Base-by-base conservation (phyloP, 2,329 filamentous ascomycete species). In the Pseudogymnoascus sp. region DNA sequence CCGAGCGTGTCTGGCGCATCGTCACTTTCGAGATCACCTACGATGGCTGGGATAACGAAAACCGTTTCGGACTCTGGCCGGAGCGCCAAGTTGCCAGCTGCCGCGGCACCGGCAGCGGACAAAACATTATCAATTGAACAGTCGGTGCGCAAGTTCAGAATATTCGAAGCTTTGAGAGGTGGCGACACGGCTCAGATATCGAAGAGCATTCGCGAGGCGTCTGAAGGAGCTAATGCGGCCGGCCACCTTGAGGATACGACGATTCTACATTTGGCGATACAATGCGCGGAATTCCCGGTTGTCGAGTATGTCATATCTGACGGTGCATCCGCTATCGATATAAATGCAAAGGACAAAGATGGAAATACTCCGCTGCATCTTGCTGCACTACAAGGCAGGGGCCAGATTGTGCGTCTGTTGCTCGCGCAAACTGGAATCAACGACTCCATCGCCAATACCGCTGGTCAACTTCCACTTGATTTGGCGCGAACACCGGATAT, bases 321-420 rank as follows among this genome's bases (percentile, higher is more conserved):
- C 66, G 85, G 88, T 31, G 81, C 79, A 12, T 80, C 79, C 44
- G 78, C 79, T 61, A 79, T 95, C 62, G 92, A 97, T 72, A 79
- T 97, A 74, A 99, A 97, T 75, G 87, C 89, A 42, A 86, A 90
- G 65, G 94, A 99, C 76, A 89, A 89, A 69, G 93, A 97, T 70
- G 94, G 94, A 65, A 99, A 97, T 74, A 96, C 92, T 0, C 88
- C 94, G 21, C 82, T 99, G 61, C 93, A 97, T 74, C 77, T 97
- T 38, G 94, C 94, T 7, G 89, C 93, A 31, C 81, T 84, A 63
- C 87, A 97, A 62, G 93, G 93, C 11, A 85, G 94, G 50, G 84
- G 84, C 0, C 84, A 88, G 2, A 83, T 96, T 6, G 92, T 99
- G 63, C 88, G 88, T 66, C 82, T 96, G 65, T 80, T 99, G 61